phyloP scores from a whole-genome alignment of 371 early-diverging fungal species.

The Syncephalastrum racemosum region DNA sequence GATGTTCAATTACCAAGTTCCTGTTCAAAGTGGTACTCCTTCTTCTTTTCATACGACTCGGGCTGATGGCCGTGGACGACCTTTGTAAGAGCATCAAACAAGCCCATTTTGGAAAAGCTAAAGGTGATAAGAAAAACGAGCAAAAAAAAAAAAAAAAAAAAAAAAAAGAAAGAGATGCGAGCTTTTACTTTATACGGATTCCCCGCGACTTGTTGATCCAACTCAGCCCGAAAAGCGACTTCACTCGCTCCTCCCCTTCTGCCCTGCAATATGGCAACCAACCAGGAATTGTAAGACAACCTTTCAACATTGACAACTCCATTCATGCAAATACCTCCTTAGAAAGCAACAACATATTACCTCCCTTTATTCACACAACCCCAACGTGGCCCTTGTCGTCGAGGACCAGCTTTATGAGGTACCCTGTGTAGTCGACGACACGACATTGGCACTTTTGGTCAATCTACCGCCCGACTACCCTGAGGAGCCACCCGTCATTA shows the following conservation, averaged over 20 bases:
- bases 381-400: slow-evolving; percentile 23
- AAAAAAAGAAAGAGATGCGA: not conserved
- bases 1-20: slow-evolving; percentile 50
- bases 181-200: too few relatives aligned
- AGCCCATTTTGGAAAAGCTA: slow-evolving; percentile 5
- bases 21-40: slow-evolving; percentile 60
- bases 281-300: too few relatives aligned
- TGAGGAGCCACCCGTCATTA: slow-evolving; percentile 59
- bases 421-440: slow-evolving; percentile 20
- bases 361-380: slow-evolving; percentile 34
- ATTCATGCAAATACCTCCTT: not conserved
- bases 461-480: slow-evolving; percentile 54
- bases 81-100: slow-evolving; percentile 27
- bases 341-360: slow-evolving; percentile 46
- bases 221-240: too few relatives aligned
- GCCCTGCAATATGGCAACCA: too few relatives aligned
- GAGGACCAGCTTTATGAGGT: slow-evolving; percentile 49
- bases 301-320: not conserved
- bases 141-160: slow-evolving; percentile 1
- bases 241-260: too few relatives aligned
- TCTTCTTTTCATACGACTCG: slow-evolving; percentile 68
- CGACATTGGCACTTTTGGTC: slow-evolving; percentile 31
- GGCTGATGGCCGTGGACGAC: slow-evolving; percentile 59
- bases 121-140: slow-evolving; percentile 1
- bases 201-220: too few relatives aligned